Base-by-base conservation (phyloP, 2,329 filamentous ascomycete species). In the Nannizziopsis arthrosporioides region DNA sequence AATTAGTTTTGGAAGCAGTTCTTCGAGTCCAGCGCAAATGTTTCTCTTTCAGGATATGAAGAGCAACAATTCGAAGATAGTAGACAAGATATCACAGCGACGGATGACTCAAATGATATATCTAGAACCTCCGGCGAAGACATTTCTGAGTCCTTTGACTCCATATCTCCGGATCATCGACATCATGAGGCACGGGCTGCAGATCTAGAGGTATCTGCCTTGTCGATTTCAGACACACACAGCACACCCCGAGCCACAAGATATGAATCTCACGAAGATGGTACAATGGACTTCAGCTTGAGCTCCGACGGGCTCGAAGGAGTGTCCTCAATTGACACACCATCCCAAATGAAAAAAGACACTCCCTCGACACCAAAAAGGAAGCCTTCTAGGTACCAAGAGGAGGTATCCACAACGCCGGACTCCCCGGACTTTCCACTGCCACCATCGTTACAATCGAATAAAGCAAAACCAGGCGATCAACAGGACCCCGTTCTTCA, bases 1-100 rank as follows among this genome's bases (percentile, higher is more conserved):
- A 27, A 27, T 27, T 18, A 93, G 85, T 98, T 98, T 68, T 98
- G 92, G 92, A 98, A 98, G 68, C 89, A 96, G 72, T 98, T 98
- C 73, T 98, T 98, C 68, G 92, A 98, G 69, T 88, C 92, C 32
- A 94, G 89, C 42, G 92, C 92, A 63, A 96, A 98, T 60, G 90
- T 98, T 19, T 94, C 90, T 9, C 77, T 98, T 9, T 94, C 88
- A 0, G 88, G 89, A 22, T 95, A 98, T 65, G 90, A 94, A 62
- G 89, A 94, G 61, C 74, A 81, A 17, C 78, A 78, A 11, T 64
- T 65, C 5, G 70, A 72, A 19, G 81, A 84, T n/a, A 78, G 75
- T 60, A 49, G 70, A 65, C 42, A 71, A 36, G 69, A 69, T 60
- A 59, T 77, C 69, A 63, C 69, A 48, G 73, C 71, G 1, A 75